Base-by-base conservation (phyloP, 768 basidiomycete species). In the Tulasnella sp. region DNA sequence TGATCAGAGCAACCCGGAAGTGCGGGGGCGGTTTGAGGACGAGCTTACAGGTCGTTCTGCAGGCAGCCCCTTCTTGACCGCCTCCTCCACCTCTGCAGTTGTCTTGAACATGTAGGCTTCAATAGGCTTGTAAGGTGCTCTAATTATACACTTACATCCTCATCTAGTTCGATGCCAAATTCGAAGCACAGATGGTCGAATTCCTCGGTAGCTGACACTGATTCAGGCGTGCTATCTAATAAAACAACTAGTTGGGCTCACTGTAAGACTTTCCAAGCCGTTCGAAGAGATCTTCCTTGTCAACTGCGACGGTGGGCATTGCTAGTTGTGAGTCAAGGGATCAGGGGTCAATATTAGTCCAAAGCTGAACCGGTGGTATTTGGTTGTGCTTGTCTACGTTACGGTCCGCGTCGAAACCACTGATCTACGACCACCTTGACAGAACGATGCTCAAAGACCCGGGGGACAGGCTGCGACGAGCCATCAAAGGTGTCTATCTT, bases 131-230 rank as follows among this genome's bases (percentile, higher is more conserved):
- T 68, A 80, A 3, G n/a, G 16, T 8, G 2, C 44, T 38, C n/a
- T 3, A 31, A 34, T 16, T 42, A 38, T 27, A 71, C 39, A 88
- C 93, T 82, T 84, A 98, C 97, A 87, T 99, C 98, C 86, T 98
- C 98, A 84, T 99, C 98, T 44, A 99, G 88, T 87, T 99, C 98
- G 72, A 99, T 88, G 78, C 98, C 98, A 86, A 97, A 99, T 82
- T 99, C 95, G 87, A 99, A 99, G 83, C 95, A 94, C 76, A 99
- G 89, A 84, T 91, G 91, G 87, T 99, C 98, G 83, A 99, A 98
- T 81, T 97, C 96, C 81, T 97, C 93, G 62, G 94, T 91, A 74
- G 96, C 97, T 99, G 84, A 77, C 39, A 77, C 38, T 5, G 0
- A 83, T 78, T 75, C 76, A 79, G 5, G 82, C 81, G 80, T 78